phyloP scores from a whole-genome alignment of 352 stramenopile species.

The Phytophthora citricola region DNA sequence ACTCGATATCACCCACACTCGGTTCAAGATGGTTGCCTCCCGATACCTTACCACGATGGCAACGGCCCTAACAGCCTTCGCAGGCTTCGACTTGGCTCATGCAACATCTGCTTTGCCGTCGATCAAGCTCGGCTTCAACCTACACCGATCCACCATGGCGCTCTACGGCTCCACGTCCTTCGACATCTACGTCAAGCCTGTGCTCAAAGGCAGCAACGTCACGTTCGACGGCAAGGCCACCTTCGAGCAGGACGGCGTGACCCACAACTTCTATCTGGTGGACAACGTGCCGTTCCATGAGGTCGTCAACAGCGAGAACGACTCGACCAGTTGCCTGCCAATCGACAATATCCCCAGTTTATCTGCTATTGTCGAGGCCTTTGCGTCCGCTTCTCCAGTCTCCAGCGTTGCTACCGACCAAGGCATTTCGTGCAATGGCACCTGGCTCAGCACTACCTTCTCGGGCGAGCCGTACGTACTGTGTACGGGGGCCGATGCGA shows the following conservation, averaged over 20 bases:
- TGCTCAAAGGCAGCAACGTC: conserved; percentile 22
- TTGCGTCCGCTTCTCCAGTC: conserved; percentile 38
- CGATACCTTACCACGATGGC: conserved; percentile 2
- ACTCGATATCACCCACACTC: not conserved
- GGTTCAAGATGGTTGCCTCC: conserved; percentile 18
- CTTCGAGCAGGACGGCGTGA: conserved; percentile 38
- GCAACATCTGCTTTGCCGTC: conserved; percentile 28
- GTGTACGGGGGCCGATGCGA: conserved; percentile 33
- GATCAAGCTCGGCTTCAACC: conserved; percentile 45
- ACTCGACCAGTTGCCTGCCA: conserved; percentile 24
- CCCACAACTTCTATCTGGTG: conserved; percentile 49
- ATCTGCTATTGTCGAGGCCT: conserved; percentile 34
- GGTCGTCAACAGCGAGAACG: conserved; percentile 2
- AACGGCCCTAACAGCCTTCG: not conserved
- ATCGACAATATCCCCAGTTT: conserved; percentile 34
- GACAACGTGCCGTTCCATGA: conserved; percentile 43
- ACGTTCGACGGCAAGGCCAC: conserved; percentile 49
- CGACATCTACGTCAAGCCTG: conserved; percentile 47
- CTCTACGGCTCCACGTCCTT: conserved; percentile 45
- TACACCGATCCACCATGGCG: conserved; percentile 54
- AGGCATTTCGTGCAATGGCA: conserved; percentile 47
- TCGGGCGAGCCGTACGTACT: conserved; percentile 52
- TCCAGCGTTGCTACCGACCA: conserved; percentile 44
- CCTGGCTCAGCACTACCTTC: conserved; percentile 51
- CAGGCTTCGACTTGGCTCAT: not conserved